These are phyloP conservation scores for Geranium rotundifolium DNA, from an alignment of 345 rosid genomes.

Conservation along the genomic window DNA sequence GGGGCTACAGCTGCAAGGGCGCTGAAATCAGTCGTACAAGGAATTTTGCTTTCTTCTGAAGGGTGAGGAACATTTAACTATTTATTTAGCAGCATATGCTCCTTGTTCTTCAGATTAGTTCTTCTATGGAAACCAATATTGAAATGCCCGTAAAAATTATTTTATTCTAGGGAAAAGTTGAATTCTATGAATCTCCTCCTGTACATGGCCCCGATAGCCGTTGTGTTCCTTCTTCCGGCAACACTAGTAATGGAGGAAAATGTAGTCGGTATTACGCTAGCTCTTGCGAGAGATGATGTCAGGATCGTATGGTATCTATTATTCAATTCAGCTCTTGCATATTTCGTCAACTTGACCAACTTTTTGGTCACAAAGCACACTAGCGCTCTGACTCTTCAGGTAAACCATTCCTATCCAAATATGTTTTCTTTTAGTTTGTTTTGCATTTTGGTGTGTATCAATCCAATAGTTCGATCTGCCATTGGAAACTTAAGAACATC, in stretches of 20 bases:
- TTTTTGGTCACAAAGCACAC: constrained; percentile 99
- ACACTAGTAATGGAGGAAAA: constrained; percentile 91
- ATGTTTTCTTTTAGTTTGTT: background rate
- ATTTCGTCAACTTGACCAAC: constrained; percentile 92
- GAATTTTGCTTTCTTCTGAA: constrained; percentile 80
- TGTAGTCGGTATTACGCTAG: constrained; percentile 86
- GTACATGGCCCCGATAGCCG: constrained; percentile 99
- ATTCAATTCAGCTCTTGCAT: constrained; percentile 89
- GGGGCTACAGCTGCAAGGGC: constrained; percentile 32
- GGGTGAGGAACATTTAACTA: constrained; percentile 37
- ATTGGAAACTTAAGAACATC: no score
- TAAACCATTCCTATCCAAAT: constrained; percentile 17
- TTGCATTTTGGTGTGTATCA: background rate
- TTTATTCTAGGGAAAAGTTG: constrained; percentile 75
- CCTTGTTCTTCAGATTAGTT: background rate
- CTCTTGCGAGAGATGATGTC: constrained; percentile 87
- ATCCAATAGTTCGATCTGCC: no score
- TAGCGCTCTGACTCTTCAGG: constrained; percentile 96
- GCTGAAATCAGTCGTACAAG: constrained; percentile 34
- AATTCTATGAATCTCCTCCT: constrained; percentile 96
- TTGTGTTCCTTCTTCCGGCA: constrained; percentile 80
- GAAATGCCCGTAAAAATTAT: constrained; percentile 8
- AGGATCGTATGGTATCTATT: constrained; percentile 88
- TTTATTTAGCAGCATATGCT: background rate
- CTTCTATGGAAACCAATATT: constrained; percentile 8